Base-by-base conservation (phyloP, 176 grass and related monocot species). In the Bromus sterilis region DNA sequence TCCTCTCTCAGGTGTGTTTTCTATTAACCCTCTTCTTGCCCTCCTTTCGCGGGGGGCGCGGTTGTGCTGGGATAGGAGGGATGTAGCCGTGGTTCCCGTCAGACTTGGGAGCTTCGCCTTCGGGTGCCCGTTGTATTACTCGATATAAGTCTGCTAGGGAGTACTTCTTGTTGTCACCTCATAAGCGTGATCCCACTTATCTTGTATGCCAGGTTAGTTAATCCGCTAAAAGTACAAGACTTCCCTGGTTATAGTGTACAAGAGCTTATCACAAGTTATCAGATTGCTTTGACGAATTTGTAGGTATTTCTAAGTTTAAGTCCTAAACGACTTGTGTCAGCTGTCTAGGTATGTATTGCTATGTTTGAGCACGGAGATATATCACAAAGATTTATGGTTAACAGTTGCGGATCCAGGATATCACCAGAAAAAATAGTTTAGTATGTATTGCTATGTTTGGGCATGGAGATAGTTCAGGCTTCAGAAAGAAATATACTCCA, bases 1-100 rank as follows among this genome's bases (percentile, higher is more conserved):
- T 89, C 56, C 83, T 89, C 43, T 72, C 78, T 16, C 78, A 85
- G 87, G 87, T 89, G 44, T 16, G n/a, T 36, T 14, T 18, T 46
- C 18, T 29, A 56, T 69, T 51, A 72, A 3, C 39, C 64, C 10
- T 44, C 41, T 44, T 44, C n/a, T 42, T 73, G 55, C 8, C 41
- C 28, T 68, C 57, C 49, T 30, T 35, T 28, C 43, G 9, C 49
- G 24, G 32, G 37, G 25, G 53, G 55, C 16, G 41, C 25, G 25
- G 41, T 13, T 51, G 68, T 34, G 48, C 35, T 76, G 68, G 42
- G 48, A 44, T 76, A 40, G 11, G 37, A 39, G 51, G 70, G 73
- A 32, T 75, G n/a, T 57, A 79, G 71, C 42, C 46, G 66, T 37
- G 12, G 39, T 84, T 77, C 26, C 31, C 44, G 26, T 73, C 23